Evolutionary conservation across 371 early-diverging fungal species (phyloP).

Genomic region (Saksenaea vasiformis): DNA sequence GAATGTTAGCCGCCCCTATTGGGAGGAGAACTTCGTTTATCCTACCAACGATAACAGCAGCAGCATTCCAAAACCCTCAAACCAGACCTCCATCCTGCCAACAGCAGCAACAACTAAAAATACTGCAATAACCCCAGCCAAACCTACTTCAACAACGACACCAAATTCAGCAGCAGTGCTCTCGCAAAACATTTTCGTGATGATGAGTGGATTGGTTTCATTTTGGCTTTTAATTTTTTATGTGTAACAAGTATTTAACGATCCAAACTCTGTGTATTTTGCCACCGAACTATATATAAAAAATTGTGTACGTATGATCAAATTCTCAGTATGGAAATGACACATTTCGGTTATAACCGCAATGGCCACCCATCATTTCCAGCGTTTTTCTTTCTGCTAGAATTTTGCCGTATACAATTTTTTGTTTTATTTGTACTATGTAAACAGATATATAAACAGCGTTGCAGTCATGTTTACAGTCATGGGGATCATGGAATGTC

Average conservation of each 20-base stretch:
- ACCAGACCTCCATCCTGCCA: background rate
- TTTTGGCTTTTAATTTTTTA: background rate
- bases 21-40: conserved; percentile 45
- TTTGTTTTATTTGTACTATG: background rate
- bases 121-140: background rate
- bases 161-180: background rate
- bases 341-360: too few relatives aligned
- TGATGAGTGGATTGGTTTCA: background rate
- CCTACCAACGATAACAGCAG: conserved; percentile 28
- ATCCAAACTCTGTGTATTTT: background rate
- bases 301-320: too few relatives aligned
- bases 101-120: background rate
- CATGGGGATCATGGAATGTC: too few relatives aligned
- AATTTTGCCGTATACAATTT: background rate
- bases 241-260: background rate
- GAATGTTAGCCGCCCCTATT: conserved; percentile 53
- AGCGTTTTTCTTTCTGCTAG: too few relatives aligned
- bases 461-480: too few relatives aligned
- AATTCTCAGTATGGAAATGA: too few relatives aligned
- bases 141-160: background rate
- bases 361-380: too few relatives aligned
- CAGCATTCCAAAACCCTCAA: conserved; percentile 3
- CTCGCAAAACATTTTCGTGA: background rate
- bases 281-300: background rate
- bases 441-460: background rate